Percentiles rank a stretch among this genome's conserved stretches.
Conservation (phyloP, 805 yeast species). For the Deakozyma indianensis region DNA sequence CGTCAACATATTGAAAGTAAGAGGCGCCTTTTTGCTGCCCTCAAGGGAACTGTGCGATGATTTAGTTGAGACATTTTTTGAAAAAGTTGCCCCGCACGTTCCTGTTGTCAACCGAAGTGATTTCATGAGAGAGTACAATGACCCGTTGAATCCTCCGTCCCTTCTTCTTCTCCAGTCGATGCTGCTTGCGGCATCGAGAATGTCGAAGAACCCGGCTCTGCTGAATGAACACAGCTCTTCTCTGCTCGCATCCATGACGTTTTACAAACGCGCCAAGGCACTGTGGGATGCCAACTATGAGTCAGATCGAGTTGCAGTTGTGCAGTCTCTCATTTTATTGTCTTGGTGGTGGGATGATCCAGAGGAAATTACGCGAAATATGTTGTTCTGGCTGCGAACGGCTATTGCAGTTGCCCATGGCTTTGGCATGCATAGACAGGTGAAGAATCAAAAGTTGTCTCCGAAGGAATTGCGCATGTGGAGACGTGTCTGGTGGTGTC, state of each 20-base stretch:
- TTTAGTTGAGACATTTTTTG: slow-evolving; percentile 47
- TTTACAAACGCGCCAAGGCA: slow-evolving; percentile 61
- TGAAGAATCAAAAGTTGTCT: slow-evolving; percentile 25
- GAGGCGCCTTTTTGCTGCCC: slow-evolving; percentile 64
- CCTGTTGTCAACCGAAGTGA: slow-evolving; percentile 53
- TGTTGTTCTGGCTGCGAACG: slow-evolving; percentile 54
- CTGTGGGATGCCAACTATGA: slow-evolving; percentile 59
- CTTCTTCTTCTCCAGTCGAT: slow-evolving; percentile 55
- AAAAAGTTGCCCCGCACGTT: slow-evolving; percentile 47
- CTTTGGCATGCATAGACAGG: slow-evolving; percentile 56
- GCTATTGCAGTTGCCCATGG: slow-evolving; percentile 64
- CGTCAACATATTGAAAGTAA: slow-evolving; percentile 43
- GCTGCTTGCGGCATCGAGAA: slow-evolving; percentile 52
- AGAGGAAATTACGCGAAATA: slow-evolving; percentile 50
- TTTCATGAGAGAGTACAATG: slow-evolving; percentile 45
- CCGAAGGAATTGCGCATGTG: slow-evolving; percentile 33
- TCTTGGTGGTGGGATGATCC: slow-evolving; percentile 67
- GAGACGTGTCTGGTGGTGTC: slow-evolving; percentile 65
- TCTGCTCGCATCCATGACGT: slow-evolving; percentile 40
- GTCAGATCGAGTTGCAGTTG: slow-evolving; percentile 42
- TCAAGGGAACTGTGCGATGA: slow-evolving; percentile 42
- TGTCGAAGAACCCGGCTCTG: slow-evolving; percentile 37
- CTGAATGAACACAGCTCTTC: slow-evolving; percentile 32
- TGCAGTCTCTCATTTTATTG: slow-evolving; percentile 48
- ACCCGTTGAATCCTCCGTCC: slow-evolving; percentile 44